phyloP scores from a whole-genome alignment of 495 filamentous ascomycete genomes.

The Penicillium flavigenum region DNA sequence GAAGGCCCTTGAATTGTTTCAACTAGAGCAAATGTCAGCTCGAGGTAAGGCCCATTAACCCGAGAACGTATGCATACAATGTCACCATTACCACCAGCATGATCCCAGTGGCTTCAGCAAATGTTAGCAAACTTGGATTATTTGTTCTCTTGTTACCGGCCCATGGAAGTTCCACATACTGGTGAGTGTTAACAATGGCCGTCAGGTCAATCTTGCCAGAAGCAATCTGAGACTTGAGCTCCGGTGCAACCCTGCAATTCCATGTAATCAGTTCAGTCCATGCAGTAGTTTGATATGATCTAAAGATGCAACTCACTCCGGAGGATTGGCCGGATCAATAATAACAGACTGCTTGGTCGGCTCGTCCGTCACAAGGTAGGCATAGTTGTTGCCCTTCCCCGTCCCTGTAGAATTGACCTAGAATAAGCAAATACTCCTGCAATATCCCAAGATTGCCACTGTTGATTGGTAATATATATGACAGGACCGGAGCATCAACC shows the following conservation, averaged over 20 bases:
- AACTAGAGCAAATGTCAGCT: constrained; percentile 52
- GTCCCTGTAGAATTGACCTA: constrained; percentile 60
- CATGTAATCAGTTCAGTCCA: constrained; percentile 1
- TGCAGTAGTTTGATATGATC: neutral
- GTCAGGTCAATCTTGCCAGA: constrained; percentile 75
- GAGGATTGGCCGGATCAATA: constrained; percentile 89
- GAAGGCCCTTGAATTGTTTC: constrained; percentile 60
- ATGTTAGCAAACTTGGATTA: constrained; percentile 5
- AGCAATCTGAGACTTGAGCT: constrained; percentile 69
- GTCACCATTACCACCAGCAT: constrained; percentile 86
- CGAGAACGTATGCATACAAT: constrained; percentile 51
- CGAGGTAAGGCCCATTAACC: neutral
- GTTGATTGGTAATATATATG: constrained; percentile 4
- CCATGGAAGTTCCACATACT: constrained; percentile 56
- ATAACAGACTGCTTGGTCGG: constrained; percentile 90
- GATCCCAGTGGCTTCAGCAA: constrained; percentile 77
- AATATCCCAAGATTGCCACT: neutral
- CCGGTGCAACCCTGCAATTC: constrained; percentile 68
- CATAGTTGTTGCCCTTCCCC: constrained; percentile 91
- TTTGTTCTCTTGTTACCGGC: neutral
- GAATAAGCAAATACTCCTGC: constrained; percentile 7
- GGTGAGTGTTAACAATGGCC: constrained; percentile 93
- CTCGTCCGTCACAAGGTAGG: constrained; percentile 91
- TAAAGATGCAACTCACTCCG: constrained; percentile 64
- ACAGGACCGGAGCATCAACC: constrained; percentile 32